A percentile compares a stretch with the other conserved stretches of the same genome.
Evolutionary conservation across 352 stramenopile species (phyloP).

Genomic region (Elongisporangium undulatum): DNA sequence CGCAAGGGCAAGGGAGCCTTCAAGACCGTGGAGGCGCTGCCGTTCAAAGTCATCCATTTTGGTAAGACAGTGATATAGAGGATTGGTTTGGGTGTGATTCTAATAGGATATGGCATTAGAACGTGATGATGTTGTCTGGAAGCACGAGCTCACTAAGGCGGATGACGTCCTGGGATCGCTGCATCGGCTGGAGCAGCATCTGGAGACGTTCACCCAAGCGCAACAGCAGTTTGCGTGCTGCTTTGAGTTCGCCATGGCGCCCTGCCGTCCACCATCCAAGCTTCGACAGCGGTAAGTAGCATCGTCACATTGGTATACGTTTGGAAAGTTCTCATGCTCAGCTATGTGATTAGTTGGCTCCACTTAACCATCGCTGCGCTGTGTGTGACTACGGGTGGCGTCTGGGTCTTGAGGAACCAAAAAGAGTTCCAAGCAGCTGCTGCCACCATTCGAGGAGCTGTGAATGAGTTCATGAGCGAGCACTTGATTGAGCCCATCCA

Average conservation of each 20-base stretch:
- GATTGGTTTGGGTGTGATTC: not conserved
- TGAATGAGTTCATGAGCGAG: conserved; percentile 73
- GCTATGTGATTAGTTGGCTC: conserved; percentile 35
- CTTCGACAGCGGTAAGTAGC: conserved; percentile 44
- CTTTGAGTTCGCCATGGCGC: conserved; percentile 50
- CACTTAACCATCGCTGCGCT: conserved; percentile 52
- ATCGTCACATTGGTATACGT: not conserved
- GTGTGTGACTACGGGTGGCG: conserved; percentile 43
- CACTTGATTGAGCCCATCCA: conserved; percentile 77
- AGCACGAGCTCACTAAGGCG: conserved; percentile 4
- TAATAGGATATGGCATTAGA: not conserved
- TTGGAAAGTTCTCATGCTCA: not conserved
- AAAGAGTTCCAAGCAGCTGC: conserved; percentile 52
- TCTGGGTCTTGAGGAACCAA: conserved; percentile 69
- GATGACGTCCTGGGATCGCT: conserved; percentile 45
- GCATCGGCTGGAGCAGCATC: conserved; percentile 36
- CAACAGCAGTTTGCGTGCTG: conserved; percentile 45
- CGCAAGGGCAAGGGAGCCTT: conserved; percentile 53
- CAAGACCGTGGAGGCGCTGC: conserved; percentile 40
- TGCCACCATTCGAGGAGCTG: conserved; percentile 23
- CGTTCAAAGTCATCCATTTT: conserved; percentile 41
- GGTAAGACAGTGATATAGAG: conserved; percentile 16
- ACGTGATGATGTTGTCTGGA: conserved; percentile 5
- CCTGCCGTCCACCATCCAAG: conserved; percentile 62
- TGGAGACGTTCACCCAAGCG: conserved; percentile 33